phyloP scores from a whole-genome alignment of 1,139 yeast genomes.

The Wickerhamomyces sp. region DNA sequence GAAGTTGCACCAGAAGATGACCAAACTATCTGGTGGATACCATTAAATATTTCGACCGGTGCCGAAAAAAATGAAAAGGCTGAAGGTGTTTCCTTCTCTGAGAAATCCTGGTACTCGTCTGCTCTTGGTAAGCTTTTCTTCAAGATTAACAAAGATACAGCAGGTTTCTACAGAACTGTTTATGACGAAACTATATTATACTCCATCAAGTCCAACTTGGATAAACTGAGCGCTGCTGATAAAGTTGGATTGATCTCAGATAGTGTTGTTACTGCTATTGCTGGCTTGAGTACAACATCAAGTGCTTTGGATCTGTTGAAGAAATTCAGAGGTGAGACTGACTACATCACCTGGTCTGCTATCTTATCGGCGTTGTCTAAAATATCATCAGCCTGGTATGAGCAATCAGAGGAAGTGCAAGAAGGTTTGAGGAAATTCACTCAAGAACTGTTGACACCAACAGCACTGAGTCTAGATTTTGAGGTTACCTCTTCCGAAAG shows the following conservation, averaged over 20 bases:
- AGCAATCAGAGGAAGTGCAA: conserved; percentile 35
- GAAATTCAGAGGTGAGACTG: conserved; percentile 43
- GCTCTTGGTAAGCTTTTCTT: conserved; percentile 33
- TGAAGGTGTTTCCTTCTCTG: conserved; percentile 38
- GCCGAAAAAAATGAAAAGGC: conserved; percentile 10
- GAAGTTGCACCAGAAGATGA: conserved; percentile 46
- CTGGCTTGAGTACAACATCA: conserved; percentile 51
- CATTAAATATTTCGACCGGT: conserved; percentile 44
- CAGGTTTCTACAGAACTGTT: conserved; percentile 64
- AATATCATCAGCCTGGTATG: conserved; percentile 44
- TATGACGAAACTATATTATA: conserved; percentile 46
- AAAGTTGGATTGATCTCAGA: conserved; percentile 68
- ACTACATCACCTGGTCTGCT: conserved; percentile 65
- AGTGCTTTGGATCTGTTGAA: conserved; percentile 43
- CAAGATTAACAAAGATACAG: conserved; percentile 58
- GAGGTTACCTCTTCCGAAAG: conserved; percentile 31
- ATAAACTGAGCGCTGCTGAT: conserved; percentile 48
- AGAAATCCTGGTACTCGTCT: conserved; percentile 34
- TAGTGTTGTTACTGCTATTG: conserved; percentile 51
- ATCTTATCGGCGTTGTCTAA: conserved; percentile 40
- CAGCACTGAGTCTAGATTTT: conserved; percentile 36
- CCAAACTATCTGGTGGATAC: conserved; percentile 69
- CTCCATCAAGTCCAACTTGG: conserved; percentile 40
- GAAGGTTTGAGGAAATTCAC: conserved; percentile 38
- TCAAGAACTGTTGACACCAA: conserved; percentile 38